Evolutionary conservation across 345 rosid species (phyloP).

Genomic region (Sisymbrium irio): DNA sequence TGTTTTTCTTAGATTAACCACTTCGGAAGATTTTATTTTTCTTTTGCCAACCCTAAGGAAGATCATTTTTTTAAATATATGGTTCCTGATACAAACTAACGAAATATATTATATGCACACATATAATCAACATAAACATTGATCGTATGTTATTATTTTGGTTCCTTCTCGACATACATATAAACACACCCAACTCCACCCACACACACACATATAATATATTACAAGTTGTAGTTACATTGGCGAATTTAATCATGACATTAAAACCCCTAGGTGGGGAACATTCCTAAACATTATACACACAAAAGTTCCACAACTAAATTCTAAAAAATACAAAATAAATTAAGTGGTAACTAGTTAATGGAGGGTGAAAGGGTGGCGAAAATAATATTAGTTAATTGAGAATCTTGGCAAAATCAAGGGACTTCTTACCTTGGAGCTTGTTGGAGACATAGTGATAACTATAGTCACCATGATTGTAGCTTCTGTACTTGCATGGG

Average conservation of each 20-base stretch:
- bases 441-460: slow-evolving; percentile 78
- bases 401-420: slow-evolving; percentile 77
- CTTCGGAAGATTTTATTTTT: background rate
- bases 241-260: slow-evolving; percentile 33
- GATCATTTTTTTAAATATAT: background rate
- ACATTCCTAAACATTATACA: slow-evolving; percentile 24
- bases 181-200: slow-evolving; percentile 12
- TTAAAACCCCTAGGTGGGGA: slow-evolving; percentile 31
- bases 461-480: slow-evolving; percentile 89
- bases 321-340: background rate
- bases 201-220: slow-evolving; percentile 5
- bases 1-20: background rate
- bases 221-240: slow-evolving; percentile 32
- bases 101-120: background rate
- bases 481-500: slow-evolving; percentile 82
- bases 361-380: background rate
- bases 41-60: background rate
- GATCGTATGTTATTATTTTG: background rate
- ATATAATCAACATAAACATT: background rate
- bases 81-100: background rate
- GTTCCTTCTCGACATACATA: slow-evolving; percentile 9
- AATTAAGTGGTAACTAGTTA: slow-evolving; percentile 27
- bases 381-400: slow-evolving; percentile 31
- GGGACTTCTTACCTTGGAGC: slow-evolving; percentile 83
- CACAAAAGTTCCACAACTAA: slow-evolving; percentile 22